Evolutionary conservation across 2,329 filamentous ascomycete genomes (phyloP), one percentile per base, ranked within the genome.

Genomic region (Nigrograna mackinnonii): DNA sequence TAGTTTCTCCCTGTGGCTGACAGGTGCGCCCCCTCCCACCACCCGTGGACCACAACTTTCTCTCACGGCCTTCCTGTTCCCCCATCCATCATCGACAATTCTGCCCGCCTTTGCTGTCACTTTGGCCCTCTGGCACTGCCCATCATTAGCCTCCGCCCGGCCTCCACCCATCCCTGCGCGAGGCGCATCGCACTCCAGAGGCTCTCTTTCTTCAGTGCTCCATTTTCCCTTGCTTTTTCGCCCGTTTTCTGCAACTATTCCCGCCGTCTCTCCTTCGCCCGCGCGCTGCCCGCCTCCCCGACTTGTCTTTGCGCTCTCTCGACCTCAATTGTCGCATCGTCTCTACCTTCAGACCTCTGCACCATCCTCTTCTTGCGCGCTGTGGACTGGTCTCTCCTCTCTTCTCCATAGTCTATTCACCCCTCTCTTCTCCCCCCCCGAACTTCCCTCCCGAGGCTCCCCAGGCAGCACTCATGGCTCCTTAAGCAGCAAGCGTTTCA

Each of bases 381-480:
- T n/a, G n/a, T n/a, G n/a, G n/a, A n/a, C n/a, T n/a, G n/a, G n/a
- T 28, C 18, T 41, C 39, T 37, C 31, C 33, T 20, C 34, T 34
- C 16, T 19, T 18, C 24, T 35, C 44, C 4, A 4, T 31, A 19
- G 34, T 32, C 30, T 14, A 37, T n/a, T 39, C 44, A 32, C 43
- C 34, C 37, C 32, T 28, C 22, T 42, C 39, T 41, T 28, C 31
- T 22, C 30, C 28, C 21, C n/a, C 28, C 21, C 38, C 41, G 11
- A 5, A 26, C 28, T 34, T 33, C 24, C 35, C 47, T 52, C 44
- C 44, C 50, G 47, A 60, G 60, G 37, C 48, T 51, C 43, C 45
- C 52, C 49, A 60, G 62, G 57, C 58, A 59, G 49, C 60, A 58
- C 50, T 55, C 32, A 67, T 67, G 64, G 54, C 54, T 56, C 57